Percentiles rank a stretch among this genome's conserved stretches.
phyloP scores from a whole-genome alignment of 805 yeast species.

The Teunomyces gatunensis region DNA sequence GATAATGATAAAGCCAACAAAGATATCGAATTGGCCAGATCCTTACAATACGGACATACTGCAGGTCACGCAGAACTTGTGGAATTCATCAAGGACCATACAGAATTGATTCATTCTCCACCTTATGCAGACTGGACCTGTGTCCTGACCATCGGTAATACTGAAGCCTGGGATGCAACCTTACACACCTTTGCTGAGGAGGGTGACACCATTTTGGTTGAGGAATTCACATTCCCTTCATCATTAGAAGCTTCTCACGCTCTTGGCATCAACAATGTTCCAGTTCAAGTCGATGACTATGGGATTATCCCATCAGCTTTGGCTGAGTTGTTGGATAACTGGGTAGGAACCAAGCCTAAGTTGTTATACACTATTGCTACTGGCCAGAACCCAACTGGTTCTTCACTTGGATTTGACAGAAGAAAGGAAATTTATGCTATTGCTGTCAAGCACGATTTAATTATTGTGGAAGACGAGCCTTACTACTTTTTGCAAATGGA shows the following conservation, averaged over 20 bases:
- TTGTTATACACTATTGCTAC: conserved; percentile 88
- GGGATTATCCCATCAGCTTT: conserved; percentile 78
- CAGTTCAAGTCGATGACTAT: conserved; percentile 72
- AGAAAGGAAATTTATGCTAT: conserved; percentile 72
- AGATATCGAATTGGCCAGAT: conserved; percentile 73
- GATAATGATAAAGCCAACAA: conserved; percentile 17
- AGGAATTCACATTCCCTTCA: conserved; percentile 79
- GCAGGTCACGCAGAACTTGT: conserved; percentile 75
- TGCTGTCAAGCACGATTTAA: conserved; percentile 81
- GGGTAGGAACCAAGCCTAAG: conserved; percentile 80
- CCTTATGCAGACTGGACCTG: conserved; percentile 64
- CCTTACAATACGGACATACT: conserved; percentile 91
- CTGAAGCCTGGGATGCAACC: conserved; percentile 84
- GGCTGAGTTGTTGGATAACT: conserved; percentile 57
- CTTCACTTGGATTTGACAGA: conserved; percentile 73
- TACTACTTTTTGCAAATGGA: conserved; percentile 96
- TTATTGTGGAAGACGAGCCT: conserved; percentile 94
- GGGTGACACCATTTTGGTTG: conserved; percentile 82
- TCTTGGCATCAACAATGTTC: conserved; percentile 62
- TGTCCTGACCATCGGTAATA: conserved; percentile 75
- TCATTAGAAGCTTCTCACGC: conserved; percentile 82
- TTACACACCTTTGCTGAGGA: conserved; percentile 73
- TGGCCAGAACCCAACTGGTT: conserved; percentile 98
- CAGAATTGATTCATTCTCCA: conserved; percentile 47
- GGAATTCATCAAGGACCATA: conserved; percentile 73